These are phyloP conservation scores for Apophysomyces ossiformis DNA, from an alignment of 371 early-diverging fungal species.

Conservation along the genomic window DNA sequence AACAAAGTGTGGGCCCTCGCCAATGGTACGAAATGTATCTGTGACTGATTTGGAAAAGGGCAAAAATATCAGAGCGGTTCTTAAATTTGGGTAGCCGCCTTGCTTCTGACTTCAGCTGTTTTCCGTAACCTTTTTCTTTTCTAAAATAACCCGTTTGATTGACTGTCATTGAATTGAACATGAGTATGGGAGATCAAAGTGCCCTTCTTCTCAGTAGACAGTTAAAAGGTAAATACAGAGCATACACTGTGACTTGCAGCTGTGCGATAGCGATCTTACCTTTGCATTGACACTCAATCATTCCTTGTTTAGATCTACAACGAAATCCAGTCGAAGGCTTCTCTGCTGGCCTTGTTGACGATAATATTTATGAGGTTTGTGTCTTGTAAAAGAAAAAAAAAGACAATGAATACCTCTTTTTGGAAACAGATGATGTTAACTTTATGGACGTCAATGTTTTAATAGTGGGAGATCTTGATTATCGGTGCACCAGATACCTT, in stretches of 20 bases:
- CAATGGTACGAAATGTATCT: no score
- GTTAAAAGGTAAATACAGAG: conserved; percentile 11
- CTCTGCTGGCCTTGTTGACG: conserved; percentile 76
- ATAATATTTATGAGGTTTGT: conserved; percentile 73
- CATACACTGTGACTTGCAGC: background rate
- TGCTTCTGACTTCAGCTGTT: background rate
- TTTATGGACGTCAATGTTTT: background rate
- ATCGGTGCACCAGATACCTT: conserved; percentile 90
- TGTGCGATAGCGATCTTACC: no score
- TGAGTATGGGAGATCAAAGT: conserved; percentile 14
- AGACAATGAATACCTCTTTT: background rate
- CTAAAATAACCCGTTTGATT: background rate
- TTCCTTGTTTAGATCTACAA: conserved; percentile 55
- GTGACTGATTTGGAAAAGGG: no score
- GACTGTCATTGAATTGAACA: background rate
- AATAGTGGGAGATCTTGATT: conserved; percentile 86
- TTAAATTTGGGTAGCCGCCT: no score
- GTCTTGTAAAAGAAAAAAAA: background rate
- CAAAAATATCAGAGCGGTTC: no score
- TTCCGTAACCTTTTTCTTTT: background rate
- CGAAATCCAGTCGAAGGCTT: conserved; percentile 82
- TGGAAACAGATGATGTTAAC: background rate
- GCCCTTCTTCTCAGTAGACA: conserved; percentile 14
- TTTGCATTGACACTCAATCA: no score
- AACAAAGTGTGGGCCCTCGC: no score